Evolutionary conservation across 2,329 filamentous ascomycete species (phyloP), one percentile per base, ranked within the genome.

Genomic region (Cryphonectria radicalis): DNA sequence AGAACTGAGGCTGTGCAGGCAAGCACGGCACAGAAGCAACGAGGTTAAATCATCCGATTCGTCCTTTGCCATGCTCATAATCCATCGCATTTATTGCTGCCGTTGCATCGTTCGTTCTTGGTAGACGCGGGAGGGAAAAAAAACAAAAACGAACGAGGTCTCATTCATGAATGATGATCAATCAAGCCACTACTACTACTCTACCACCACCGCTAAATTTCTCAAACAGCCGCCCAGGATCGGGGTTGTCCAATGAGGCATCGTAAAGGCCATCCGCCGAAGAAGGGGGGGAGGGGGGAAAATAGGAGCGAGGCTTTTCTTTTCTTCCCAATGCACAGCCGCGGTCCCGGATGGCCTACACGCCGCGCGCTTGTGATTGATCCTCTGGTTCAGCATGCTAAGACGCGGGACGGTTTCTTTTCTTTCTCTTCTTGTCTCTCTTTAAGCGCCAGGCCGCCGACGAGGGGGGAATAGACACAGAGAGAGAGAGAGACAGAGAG

Each of bases 171-270:
- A 46, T 7, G 40, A 42, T 8, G 40, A n/a, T n/a, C n/a, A 46
- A 7, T 7, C 43, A 50, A 50, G 46, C 46, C 46, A 50, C 46
- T 11, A 19, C 46, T 43, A 50, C 43, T 17, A 46, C 43, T 4
- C 37, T 40, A 40, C 37, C 37, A 40, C 37, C 37, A 40, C 37
- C 37, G 11, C 10, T 10, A 10, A 3, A 17, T 1, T 22, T 22
- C 19, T 46, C 43, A 19, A 67, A 63, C 67, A 72, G 70, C 70
- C 72, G 72, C 72, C 72, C 46, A 46, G 17, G 17, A 60, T 1
- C 4, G 65, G 40, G 25, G 59, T 11, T 53, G 60, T 46, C 72
- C 72, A 73, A 73, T 73, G 53, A 68, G 67, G 46, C 53, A 7
- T 35, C 59, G 13, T 25, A 43, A 43, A 35, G 25, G 59, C 68